Conservation (phyloP, 2,329 filamentous ascomycete species). For the Claviceps spartinae region DNA sequence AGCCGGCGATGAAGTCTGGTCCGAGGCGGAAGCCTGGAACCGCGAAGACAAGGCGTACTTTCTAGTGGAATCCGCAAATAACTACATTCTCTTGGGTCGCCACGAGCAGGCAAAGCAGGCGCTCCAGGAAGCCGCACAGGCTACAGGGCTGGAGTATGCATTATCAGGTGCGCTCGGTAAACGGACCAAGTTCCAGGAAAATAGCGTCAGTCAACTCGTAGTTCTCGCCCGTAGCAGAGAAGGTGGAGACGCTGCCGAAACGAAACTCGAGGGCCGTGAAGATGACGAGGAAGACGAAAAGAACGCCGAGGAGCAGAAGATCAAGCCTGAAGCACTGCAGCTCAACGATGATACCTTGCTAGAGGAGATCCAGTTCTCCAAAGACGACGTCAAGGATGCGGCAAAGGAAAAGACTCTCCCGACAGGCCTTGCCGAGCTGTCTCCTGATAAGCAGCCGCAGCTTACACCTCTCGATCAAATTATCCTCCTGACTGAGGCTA, state of each 20-base stretch:
- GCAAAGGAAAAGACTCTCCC: slow-evolving; percentile 36
- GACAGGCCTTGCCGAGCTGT: slow-evolving; percentile 44
- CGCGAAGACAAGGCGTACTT: slow-evolving; percentile 51
- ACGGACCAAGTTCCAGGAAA: slow-evolving; percentile 66
- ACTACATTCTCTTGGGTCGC: slow-evolving; percentile 72
- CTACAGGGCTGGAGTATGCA: slow-evolving; percentile 64
- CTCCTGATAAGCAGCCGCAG: slow-evolving; percentile 69
- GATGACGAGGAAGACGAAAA: slow-evolving; percentile 8
- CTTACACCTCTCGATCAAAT: slow-evolving; percentile 77
- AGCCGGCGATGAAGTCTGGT: slow-evolving; percentile 24
- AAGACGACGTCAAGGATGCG: slow-evolving; percentile 29
- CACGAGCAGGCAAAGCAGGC: slow-evolving; percentile 62
- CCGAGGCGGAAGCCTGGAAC: slow-evolving; percentile 23
- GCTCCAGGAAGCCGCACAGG: slow-evolving; percentile 50
- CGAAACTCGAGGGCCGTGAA: slow-evolving; percentile 1
- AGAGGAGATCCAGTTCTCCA: slow-evolving; percentile 70
- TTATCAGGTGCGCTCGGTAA: slow-evolving; percentile 81
- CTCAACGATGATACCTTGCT: slow-evolving; percentile 89
- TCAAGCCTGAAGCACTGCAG: slow-evolving; percentile 53
- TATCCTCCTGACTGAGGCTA: slow-evolving; percentile 75
- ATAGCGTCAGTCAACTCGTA: slow-evolving; percentile 74
- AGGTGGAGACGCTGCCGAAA: slow-evolving; percentile 13
- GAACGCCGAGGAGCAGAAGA: slow-evolving; percentile 5
- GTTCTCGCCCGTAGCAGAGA: slow-evolving; percentile 69
- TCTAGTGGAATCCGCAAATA: slow-evolving; percentile 67